Evolutionary conservation across 352 stramenopile genomes (phyloP), one percentile per base, ranked within the genome.

Genomic region (Aphanomyces invadans): DNA sequence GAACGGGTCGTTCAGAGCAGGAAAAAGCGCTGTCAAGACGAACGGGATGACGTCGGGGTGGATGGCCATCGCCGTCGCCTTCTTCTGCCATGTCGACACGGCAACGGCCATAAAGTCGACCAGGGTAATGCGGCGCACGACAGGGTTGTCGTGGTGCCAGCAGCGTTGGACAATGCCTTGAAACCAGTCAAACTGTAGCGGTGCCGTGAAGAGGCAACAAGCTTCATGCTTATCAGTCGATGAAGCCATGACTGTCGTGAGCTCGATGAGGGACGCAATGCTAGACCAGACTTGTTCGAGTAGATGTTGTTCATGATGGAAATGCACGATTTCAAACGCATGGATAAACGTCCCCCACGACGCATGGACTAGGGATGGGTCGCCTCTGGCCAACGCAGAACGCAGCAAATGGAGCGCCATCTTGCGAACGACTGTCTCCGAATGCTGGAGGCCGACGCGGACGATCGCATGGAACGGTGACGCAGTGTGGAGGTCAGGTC

Each of bases 261-360:
- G 33, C 25, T 1, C 9, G 21, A n/a, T 42, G 12, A 7, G 64
- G 32, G 3, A 76, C 65, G 76, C 76, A 25, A 93, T 77, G 25
- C 91, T 83, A 10, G 83, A 76, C 85, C 85, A 93, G 21, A 92
- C 85, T 56, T 93, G 83, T 60, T 92, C 85, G 62, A 93, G 76
- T 25, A 93, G 45, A 52, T 93, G 85, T 60, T 84, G 83, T 54
- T 92, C 81, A 38, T 93, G 83, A 48, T 93, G 83, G 71, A 90
- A 83, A 60, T 92, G 81, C 39, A 93, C 88, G 12, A 93, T 82
- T 25, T 93, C 81, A 0, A 82, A 90, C 2, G 79, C 81, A 1
- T 78, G 77, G 42, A 93, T 62, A 33, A 90, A 93, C 59, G 73
- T 85, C 67, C 83, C 74, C 85, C 85, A 93, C 25, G 44, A 49